phyloP scores from a whole-genome alignment of 73 alveolate genomes.

The Tetrahymena malaccensis region DNA sequence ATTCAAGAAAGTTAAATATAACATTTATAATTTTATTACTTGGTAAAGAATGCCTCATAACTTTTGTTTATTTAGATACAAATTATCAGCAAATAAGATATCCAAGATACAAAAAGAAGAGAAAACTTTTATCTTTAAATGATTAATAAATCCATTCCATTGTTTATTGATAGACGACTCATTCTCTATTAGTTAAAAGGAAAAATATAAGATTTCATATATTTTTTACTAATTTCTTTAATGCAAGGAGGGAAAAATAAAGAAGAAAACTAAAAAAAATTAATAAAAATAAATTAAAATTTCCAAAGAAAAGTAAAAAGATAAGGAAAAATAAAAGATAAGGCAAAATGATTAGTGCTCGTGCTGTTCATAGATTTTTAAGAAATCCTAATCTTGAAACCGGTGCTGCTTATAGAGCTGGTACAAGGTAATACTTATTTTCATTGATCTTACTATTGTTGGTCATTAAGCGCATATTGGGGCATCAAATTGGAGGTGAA shows the following conservation, averaged over 20 bases:
- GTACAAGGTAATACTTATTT: conserved; percentile 6
- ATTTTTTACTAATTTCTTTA: background rate
- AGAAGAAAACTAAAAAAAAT: background rate
- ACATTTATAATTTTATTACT: too few relatives aligned
- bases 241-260: background rate
- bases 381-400: conserved; percentile 25
- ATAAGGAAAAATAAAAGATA: background rate
- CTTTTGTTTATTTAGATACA: background rate
- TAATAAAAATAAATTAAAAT: background rate
- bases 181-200: background rate
- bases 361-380: conserved; percentile 33
- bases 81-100: background rate
- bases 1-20: background rate
- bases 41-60: background rate
- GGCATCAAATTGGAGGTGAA: background rate
- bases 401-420: conserved; percentile 23
- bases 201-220: background rate
- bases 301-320: background rate
- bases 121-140: background rate
- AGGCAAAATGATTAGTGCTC: background rate
- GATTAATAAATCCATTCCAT: background rate
- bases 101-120: background rate
- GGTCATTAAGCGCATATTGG: background rate
- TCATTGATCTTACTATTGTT: background rate
- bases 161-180: background rate